Conservation (phyloP, 306 rosid genomes). For the Vachellia collinsii region DNA sequence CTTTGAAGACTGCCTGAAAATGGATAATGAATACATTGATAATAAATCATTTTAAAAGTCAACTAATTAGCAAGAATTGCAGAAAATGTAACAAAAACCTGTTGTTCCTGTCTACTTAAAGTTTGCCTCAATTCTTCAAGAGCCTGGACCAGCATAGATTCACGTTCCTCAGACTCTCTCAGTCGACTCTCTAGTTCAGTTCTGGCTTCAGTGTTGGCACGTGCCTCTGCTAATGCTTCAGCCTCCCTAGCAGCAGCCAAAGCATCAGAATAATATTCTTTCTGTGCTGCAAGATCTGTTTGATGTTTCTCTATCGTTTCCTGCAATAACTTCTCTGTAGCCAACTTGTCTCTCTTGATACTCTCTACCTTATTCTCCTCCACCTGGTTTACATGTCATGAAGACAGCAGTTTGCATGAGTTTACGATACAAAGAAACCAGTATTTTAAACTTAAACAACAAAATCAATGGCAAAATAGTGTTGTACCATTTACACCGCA, state of each 20-base stretch:
- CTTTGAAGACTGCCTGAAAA: conserved; percentile 85
- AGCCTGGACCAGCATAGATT: conserved; percentile 92
- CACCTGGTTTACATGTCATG: conserved; percentile 59
- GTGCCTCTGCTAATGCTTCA: conserved; percentile 93
- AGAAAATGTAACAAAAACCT: conserved; percentile 60
- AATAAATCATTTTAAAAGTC: conserved; percentile 23
- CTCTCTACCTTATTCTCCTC: conserved; percentile 99
- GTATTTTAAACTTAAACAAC: conserved; percentile 1
- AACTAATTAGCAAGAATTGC: conserved; percentile 32
- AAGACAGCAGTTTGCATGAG: conserved; percentile 20
- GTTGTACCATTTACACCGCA: conserved; percentile 5
- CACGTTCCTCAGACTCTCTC: conserved; percentile 91
- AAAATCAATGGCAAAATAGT: conserved; percentile 21
- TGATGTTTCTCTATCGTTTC: conserved; percentile 95
- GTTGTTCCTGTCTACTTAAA: conserved; percentile 91
- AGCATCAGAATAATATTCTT: conserved; percentile 87
- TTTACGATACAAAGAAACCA: conserved; percentile 7
- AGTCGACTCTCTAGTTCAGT: conserved; percentile 85
- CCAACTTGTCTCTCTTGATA: conserved; percentile 87
- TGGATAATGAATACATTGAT: conserved; percentile 21
- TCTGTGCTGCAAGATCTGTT: conserved; percentile 79
- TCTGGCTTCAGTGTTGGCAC: conserved; percentile 91
- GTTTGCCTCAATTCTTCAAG: conserved; percentile 97
- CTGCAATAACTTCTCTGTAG: conserved; percentile 93
- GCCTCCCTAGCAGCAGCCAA: conserved; percentile 96